Base-by-base conservation (phyloP, 352 stramenopile species). In the Globisporangium parvum region DNA sequence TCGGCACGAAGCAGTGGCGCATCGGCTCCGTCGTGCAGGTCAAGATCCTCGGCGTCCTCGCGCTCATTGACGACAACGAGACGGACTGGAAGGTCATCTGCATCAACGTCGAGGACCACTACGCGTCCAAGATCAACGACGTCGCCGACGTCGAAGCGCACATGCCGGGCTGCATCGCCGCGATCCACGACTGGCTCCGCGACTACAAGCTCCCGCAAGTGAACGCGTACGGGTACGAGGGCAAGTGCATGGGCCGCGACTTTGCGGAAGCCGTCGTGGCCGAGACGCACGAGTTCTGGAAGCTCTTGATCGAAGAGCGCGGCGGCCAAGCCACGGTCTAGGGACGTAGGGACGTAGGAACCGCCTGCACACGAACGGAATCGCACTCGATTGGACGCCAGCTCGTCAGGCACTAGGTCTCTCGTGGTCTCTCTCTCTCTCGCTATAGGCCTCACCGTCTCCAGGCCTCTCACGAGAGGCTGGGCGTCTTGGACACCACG, bases 131-230 rank as follows among this genome's bases (percentile, higher is more conserved):
- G 80, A 97, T 99, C 68, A 89, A 99, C 77, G 96, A 99, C 71
- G 96, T 99, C 53, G 84, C 87, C 37, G 97, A 99, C 85, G 95
- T 99, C 24, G 95, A 98, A 53, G 75, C 85, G 17, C 86, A 96
- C 69, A 92, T 98, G 80, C 96, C 91, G 14, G 96, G 97, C 62
- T 94, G 82, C 62, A 89, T 97, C 58, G 60, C 77, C 21, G 80
- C 75, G 60, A 98, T 99, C 67, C 85, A 97, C 67, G 95, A 98
- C 81, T 99, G 96, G 96, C 96, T 99, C 71, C 88, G 97, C 63
- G 98, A 98, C 91, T 99, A 99, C 89, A 99, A 99, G 84, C 97
- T 98, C 60, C 97, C 97, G 26, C 96, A 99, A 87, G 79, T 99
- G 51, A 99, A 99, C 87, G 90, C 81, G 55, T 99, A 99, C 79